Evolutionary conservation across 106 monocot species (phyloP), one percentile per base, ranked within the genome.

Genomic region (Xerophyta viscosa): DNA sequence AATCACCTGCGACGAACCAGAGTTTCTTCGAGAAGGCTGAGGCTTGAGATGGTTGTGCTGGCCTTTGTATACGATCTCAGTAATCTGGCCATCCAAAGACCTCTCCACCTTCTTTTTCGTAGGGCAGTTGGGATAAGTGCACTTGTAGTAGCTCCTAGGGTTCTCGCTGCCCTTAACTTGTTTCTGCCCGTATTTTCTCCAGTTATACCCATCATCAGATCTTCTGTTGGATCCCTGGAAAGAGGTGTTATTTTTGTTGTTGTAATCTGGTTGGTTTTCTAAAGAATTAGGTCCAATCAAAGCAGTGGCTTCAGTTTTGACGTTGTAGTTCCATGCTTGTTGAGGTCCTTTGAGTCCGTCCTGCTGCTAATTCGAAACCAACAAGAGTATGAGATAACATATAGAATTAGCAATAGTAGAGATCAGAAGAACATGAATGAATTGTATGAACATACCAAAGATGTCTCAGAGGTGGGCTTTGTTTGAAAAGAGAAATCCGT

Each of bases 131-230:
- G 72, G 72, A 51, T 48, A 64, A 6, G 72, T 78, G 60, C 78
- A 78, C 68, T 78, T 78, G 53, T 78, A 78, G 59, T 78, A 78
- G 28, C 72, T 68, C 21, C 78, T 24, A 9, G 72, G 78, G 13
- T 78, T 72, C 60, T 78, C 78, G 29, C 78, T 78, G 10, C 78
- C 78, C 11, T 72, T 78, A 15, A 72, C 78, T 36, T 78, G 72
- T 29, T 78, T 78, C 57, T 78, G 78, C 30, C 78, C 78, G 29
- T 78, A 78, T 39, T 78, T 78, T 26, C 72, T 78, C 78, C 78
- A 78, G 21, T 78, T 78, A 41, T 72, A 78, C 1, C 78, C 78
- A 25, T 78, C 78, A 7, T 78, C 72, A 0, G 72, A 72, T 44
- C 31, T 72, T 54, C 54, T 64, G 21, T 65, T 39, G 15, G 65